phyloP scores from a whole-genome alignment of 805 yeast species.

The Candida krabiensis region DNA sequence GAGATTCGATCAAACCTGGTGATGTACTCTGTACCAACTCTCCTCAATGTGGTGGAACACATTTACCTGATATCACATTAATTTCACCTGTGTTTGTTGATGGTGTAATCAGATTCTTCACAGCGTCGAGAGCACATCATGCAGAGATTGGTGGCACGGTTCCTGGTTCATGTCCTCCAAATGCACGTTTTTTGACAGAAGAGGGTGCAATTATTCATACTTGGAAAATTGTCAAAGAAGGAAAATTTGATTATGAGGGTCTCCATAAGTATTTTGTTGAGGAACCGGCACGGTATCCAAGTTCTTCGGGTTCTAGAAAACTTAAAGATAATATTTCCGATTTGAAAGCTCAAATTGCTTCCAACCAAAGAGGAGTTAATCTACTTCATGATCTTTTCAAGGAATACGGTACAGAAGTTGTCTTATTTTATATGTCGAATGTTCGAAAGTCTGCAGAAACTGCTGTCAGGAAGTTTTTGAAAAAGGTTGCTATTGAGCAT shows the following conservation, averaged over 20 bases:
- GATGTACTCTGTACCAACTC: slow-evolving; percentile 44
- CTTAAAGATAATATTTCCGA: slow-evolving; percentile 54
- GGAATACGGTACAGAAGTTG: slow-evolving; percentile 44
- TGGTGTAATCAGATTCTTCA: slow-evolving; percentile 47
- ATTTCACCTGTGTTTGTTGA: slow-evolving; percentile 55
- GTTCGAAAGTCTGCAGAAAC: slow-evolving; percentile 47
- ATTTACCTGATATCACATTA: slow-evolving; percentile 53
- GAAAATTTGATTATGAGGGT: slow-evolving; percentile 54
- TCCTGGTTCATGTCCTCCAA: slow-evolving; percentile 57
- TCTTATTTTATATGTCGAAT: slow-evolving; percentile 47
- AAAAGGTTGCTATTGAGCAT: slow-evolving; percentile 41
- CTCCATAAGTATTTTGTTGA: slow-evolving; percentile 45
- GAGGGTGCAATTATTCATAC: slow-evolving; percentile 58
- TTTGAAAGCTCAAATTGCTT: slow-evolving; percentile 49
- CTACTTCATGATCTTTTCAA: slow-evolving; percentile 41
- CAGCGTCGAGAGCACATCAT: slow-evolving; percentile 62
- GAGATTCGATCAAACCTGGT: slow-evolving; percentile 38
- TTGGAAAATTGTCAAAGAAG: slow-evolving; percentile 49
- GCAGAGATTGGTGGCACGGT: slow-evolving; percentile 64
- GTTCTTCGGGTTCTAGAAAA: slow-evolving; percentile 56
- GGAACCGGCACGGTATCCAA: slow-evolving; percentile 49
- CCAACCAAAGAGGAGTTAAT: slow-evolving; percentile 51
- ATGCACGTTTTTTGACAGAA: slow-evolving; percentile 51
- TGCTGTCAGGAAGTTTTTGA: slow-evolving; percentile 40
- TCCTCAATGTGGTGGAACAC: slow-evolving; percentile 48